Conservation (phyloP, 495 filamentous ascomycete genomes). For the Immersiella caudata region DNA sequence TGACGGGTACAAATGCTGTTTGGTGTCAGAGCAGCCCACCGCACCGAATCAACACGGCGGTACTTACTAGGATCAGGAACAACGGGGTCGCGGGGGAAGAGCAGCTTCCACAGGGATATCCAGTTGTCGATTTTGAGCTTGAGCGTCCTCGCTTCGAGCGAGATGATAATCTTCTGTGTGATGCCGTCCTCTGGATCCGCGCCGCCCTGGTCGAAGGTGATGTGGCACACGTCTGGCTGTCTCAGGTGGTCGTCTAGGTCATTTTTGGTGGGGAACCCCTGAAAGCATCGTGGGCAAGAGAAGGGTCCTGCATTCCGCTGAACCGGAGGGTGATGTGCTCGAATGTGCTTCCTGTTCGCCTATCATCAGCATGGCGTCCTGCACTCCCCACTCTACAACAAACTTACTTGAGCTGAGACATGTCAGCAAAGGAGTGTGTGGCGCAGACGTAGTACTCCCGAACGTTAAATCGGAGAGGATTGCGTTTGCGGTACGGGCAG, state of each 20-base stretch:
- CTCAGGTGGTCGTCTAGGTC: slow-evolving; percentile 35
- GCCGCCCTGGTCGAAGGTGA: slow-evolving; percentile 33
- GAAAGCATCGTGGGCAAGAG: slow-evolving; percentile 33
- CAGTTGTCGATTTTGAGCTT: slow-evolving; percentile 40
- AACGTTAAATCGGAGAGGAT: slow-evolving; percentile 42
- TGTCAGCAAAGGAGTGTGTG: slow-evolving; percentile 39
- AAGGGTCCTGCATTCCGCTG: slow-evolving; percentile 36
- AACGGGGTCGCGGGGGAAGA: slow-evolving; percentile 30
- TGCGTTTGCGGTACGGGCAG: slow-evolving; percentile 44
- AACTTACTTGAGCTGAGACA: slow-evolving; percentile 42
- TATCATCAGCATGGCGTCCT: neutral
- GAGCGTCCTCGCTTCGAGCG: slow-evolving; percentile 33
- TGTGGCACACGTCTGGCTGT: slow-evolving; percentile 25
- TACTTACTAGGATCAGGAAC: slow-evolving; percentile 35
- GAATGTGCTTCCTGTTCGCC: slow-evolving; percentile 33
- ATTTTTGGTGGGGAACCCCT: slow-evolving; percentile 34
- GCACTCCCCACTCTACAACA: neutral
- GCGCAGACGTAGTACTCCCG: slow-evolving; percentile 39
- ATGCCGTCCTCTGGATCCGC: slow-evolving; percentile 36
- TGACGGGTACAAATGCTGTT: slow-evolving; percentile 36
- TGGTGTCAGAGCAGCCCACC: neutral
- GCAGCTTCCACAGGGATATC: slow-evolving; percentile 34
- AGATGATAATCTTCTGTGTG: slow-evolving; percentile 37
- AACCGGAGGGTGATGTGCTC: slow-evolving; percentile 37
- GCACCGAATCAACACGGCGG: neutral